Conservation (phyloP, 345 rosid genomes). For the Streptanthus diversifolius region DNA sequence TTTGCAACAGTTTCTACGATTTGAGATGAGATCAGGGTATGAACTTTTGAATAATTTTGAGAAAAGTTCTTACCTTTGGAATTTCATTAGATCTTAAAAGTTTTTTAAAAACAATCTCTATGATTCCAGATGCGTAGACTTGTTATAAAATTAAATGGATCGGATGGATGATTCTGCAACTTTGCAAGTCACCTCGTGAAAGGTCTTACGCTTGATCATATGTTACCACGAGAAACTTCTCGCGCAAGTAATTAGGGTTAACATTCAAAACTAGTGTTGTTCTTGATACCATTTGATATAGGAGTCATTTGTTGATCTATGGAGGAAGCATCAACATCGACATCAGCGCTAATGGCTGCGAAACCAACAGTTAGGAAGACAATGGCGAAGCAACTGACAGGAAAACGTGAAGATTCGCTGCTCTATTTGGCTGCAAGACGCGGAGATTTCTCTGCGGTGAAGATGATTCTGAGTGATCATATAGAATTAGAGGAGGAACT, state of each 20-base stretch:
- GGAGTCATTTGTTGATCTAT: constrained; percentile 19
- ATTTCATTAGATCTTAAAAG: constrained; percentile 4
- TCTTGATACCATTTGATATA: neutral
- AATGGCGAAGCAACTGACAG: constrained; percentile 73
- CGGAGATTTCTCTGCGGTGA: constrained; percentile 45
- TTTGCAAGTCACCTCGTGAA: neutral
- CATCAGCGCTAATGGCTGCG: constrained; percentile 14
- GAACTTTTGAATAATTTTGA: neutral
- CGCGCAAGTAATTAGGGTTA: constrained; percentile 4
- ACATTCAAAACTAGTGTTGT: neutral
- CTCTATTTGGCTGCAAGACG: constrained; percentile 65
- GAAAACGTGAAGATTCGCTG: constrained; percentile 58
- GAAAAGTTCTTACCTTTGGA: constrained; percentile 15
- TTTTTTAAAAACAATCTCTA: constrained; percentile 5
- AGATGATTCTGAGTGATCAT: constrained; percentile 37
- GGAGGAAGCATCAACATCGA: constrained; percentile 35
- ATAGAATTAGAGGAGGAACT: constrained; percentile 42
- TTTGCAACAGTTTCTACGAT: neutral
- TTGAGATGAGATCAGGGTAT: constrained; percentile 6
- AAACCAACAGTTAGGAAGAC: constrained; percentile 40
- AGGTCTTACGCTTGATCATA: constrained; percentile 4
- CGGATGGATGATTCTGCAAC: neutral
- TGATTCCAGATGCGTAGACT: neutral
- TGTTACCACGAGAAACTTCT: neutral
- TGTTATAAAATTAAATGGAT: neutral